Evolutionary conservation across 441 rosid species (phyloP).

Genomic region (Daphne laureola): DNA sequence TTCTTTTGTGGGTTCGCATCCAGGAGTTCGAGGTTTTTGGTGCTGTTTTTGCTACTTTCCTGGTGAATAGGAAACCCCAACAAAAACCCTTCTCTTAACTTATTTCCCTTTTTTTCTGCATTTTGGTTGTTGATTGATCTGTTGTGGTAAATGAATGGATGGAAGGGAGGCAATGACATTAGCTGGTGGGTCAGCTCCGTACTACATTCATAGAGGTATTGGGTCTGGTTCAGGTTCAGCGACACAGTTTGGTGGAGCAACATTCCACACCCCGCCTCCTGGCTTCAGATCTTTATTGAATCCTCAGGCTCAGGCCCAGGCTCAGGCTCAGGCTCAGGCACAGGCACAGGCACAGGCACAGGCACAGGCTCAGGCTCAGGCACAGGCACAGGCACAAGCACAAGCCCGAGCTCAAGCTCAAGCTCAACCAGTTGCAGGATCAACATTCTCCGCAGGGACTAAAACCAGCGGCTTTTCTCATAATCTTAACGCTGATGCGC

Average conservation of each 20-base stretch:
- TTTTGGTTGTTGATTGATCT: constrained; percentile 14
- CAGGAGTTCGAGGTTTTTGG: constrained; percentile 14
- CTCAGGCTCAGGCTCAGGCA: constrained; percentile 37
- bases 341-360: constrained; percentile 41
- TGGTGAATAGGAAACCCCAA: constrained; percentile 16
- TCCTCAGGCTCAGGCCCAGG: constrained; percentile 39
- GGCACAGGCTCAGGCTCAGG: constrained; percentile 42
- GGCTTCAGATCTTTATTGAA: constrained; percentile 54
- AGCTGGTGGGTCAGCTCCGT: constrained; percentile 73
- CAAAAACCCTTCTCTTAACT: constrained; percentile 20
- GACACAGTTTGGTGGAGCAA: constrained; percentile 43
- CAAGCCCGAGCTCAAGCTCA: constrained; percentile 41
- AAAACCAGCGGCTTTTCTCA: constrained; percentile 51
- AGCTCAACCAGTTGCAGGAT: constrained; percentile 45
- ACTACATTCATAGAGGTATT: constrained; percentile 75
- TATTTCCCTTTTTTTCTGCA: constrained; percentile 3
- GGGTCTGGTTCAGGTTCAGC: constrained; percentile 45
- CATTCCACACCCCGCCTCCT: constrained; percentile 40
- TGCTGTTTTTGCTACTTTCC: constrained; percentile 11
- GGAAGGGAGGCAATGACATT: constrained; percentile 94
- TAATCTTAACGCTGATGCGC: constrained; percentile 43
- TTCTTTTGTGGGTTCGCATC: constrained; percentile 1
- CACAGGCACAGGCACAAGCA: constrained; percentile 40
- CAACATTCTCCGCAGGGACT: constrained; percentile 50
- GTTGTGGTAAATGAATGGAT: constrained; percentile 86